Evolutionary conservation across 2,329 filamentous ascomycete genomes (phyloP).

Genomic region (Didymella segeticola): DNA sequence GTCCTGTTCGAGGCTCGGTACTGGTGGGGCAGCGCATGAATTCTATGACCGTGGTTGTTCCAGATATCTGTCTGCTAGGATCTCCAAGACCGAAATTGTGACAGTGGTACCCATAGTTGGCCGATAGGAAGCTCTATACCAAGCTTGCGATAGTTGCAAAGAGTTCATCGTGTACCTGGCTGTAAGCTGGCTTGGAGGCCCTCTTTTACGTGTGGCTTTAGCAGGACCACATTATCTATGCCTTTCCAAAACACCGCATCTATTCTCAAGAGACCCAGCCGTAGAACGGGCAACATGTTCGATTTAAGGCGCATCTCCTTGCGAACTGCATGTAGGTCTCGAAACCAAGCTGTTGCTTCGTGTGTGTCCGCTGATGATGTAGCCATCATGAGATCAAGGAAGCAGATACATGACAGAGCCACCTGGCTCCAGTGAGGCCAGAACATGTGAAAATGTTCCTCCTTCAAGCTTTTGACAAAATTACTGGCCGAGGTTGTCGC

Average conservation of each 20-base stretch:
- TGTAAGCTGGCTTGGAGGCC: conserved; percentile 8
- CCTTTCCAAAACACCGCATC: conserved; percentile 17
- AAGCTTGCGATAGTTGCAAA: too few relatives aligned
- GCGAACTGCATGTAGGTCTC: conserved; percentile 6
- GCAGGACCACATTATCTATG: conserved; percentile 9
- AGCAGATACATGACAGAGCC: conserved; percentile 18
- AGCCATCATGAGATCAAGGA: conserved; percentile 17
- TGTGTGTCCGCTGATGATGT: conserved; percentile 7
- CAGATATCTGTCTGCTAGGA: too few relatives aligned
- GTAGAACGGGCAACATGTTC: conserved; percentile 19
- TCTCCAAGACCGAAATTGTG: too few relatives aligned
- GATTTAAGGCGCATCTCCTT: conserved; percentile 20
- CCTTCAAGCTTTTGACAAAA: conserved; percentile 7
- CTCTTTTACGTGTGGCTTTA: conserved; percentile 6
- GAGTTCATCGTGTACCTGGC: too few relatives aligned
- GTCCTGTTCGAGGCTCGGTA: too few relatives aligned
- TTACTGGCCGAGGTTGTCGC: conserved; percentile 6
- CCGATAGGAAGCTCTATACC: too few relatives aligned
- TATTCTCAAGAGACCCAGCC: conserved; percentile 14
- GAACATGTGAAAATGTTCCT: conserved; percentile 18
- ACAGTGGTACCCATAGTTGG: too few relatives aligned
- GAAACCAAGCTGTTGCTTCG: conserved; percentile 17
- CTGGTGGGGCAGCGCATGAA: too few relatives aligned
- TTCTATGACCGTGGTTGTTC: too few relatives aligned
- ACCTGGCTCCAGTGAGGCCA: conserved; percentile 23